Evolutionary conservation across 2,329 filamentous ascomycete genomes (phyloP).

Genomic region (Ophiocordyceps robertsii): DNA sequence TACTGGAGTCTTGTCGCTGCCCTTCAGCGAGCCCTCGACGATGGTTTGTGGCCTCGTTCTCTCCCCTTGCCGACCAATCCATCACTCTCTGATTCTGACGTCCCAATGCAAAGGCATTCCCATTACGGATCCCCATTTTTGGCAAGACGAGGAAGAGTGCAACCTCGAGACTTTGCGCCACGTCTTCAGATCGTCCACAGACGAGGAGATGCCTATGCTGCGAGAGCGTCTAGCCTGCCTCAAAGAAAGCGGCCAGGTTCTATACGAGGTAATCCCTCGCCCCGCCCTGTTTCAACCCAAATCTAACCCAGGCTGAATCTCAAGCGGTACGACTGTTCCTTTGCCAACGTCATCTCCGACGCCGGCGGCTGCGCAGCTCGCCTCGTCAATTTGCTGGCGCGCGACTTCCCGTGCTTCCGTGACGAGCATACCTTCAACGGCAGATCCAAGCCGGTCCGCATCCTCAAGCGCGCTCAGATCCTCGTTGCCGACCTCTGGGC

Average conservation of each 20-base stretch:
- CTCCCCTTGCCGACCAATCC: neutral
- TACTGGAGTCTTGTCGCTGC: slow-evolving; percentile 91
- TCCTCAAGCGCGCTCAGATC: slow-evolving; percentile 93
- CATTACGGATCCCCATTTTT: slow-evolving; percentile 80
- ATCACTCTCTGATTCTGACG: neutral
- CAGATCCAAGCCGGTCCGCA: slow-evolving; percentile 53
- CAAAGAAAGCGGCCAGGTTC: slow-evolving; percentile 66
- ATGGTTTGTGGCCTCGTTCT: slow-evolving; percentile 35
- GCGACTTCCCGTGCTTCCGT: slow-evolving; percentile 72
- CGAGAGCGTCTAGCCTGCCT: slow-evolving; percentile 65
- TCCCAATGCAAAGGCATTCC: slow-evolving; percentile 49
- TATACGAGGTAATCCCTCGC: slow-evolving; percentile 52
- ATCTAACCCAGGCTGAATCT: neutral
- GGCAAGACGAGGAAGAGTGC: slow-evolving; percentile 65
- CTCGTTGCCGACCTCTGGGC: slow-evolving; percentile 95
- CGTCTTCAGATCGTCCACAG: slow-evolving; percentile 76
- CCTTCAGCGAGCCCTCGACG: slow-evolving; percentile 75
- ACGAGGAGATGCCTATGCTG: slow-evolving; percentile 78
- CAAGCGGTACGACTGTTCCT: slow-evolving; percentile 63
- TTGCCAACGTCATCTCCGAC: slow-evolving; percentile 58
- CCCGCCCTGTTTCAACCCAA: neutral
- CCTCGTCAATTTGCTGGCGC: slow-evolving; percentile 74
- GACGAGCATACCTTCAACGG: slow-evolving; percentile 69
- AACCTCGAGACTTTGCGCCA: slow-evolving; percentile 59
- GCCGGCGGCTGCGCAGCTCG: slow-evolving; percentile 69